phyloP scores from a whole-genome alignment of 106 monocot species.

The Posidonia australis region DNA sequence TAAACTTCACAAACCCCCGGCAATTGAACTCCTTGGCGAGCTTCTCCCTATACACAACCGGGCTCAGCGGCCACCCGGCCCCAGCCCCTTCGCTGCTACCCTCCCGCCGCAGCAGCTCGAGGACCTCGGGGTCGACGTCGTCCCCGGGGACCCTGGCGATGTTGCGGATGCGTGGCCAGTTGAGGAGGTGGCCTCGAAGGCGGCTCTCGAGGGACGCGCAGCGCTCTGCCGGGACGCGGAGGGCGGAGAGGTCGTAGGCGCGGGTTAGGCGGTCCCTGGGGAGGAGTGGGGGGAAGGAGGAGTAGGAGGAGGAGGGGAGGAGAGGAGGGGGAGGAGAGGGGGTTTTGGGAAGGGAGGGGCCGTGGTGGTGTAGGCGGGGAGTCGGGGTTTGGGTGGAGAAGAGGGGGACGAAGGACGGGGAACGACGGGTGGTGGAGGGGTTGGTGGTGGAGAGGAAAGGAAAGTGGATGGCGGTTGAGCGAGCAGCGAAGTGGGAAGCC shows the following conservation, averaged over 20 bases:
- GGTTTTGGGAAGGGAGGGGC: slow-evolving; percentile 4
- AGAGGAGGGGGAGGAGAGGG: neutral
- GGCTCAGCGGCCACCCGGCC: slow-evolving; percentile 14
- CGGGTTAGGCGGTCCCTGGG: slow-evolving; percentile 34
- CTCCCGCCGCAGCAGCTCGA: slow-evolving; percentile 10
- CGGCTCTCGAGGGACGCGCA: slow-evolving; percentile 74
- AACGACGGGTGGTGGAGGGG: neutral
- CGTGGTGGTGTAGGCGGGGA: neutral
- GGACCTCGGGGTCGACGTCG: slow-evolving; percentile 46
- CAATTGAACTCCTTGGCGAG: slow-evolving; percentile 75
- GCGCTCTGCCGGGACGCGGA: slow-evolving; percentile 55
- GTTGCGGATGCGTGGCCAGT: slow-evolving; percentile 93
- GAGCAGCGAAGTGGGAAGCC: neutral
- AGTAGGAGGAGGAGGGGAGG: neutral
- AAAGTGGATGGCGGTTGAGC: neutral
- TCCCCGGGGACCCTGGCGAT: slow-evolving; percentile 63
- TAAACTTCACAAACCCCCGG: slow-evolving; percentile 68
- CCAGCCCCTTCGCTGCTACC: neutral
- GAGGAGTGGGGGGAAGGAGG: slow-evolving; percentile 5
- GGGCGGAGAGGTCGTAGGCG: slow-evolving; percentile 52
- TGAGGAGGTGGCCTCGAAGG: slow-evolving; percentile 97
- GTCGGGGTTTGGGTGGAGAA: neutral
- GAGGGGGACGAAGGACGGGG: neutral
- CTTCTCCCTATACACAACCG: slow-evolving; percentile 81
- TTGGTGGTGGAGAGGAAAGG: neutral